Base-by-base conservation (phyloP, 129 eudicot species). In the Scalesia atractyloides region DNA sequence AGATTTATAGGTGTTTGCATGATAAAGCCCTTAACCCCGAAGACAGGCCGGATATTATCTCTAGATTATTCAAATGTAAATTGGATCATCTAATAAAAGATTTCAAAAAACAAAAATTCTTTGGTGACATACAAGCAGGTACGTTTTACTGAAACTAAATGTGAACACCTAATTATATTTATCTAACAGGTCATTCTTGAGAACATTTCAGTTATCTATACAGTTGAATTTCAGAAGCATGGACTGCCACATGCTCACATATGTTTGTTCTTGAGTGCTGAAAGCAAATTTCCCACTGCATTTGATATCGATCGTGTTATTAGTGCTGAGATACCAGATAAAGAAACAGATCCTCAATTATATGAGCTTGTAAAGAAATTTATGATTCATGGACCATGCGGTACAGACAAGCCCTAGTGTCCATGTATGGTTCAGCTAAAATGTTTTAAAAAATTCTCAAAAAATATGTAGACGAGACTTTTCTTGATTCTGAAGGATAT, bases 341-440 rank as follows among this genome's bases (percentile, higher is more conserved):
- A 30, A 36, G 16, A 70, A 4, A 50, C 8, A 11, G 64, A 60
- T 18, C 12, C 30, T 2, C 22, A 26, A 13, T 44, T 15, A 9
- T 41, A 62, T 71, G n/a, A 49, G 0, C 47, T 36, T 5, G 60
- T 78, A 1, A 1, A 11, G 1, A 5, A 72, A 0, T 64, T 61
- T 17, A 78, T 78, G 78, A 37, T 71, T n/a, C 78, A 78, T 9
- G 73, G 73, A 0, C 82, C 68, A n/a, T 78, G 78, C 33, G 78
- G 82, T 0, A 24, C 3, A 4, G n/a, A 66, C 10, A 66, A 66
- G 12, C 34, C 54, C 1, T 9, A 3, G 0, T 66, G 12, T 19
- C 39, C 37, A 41, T 66, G 54, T 12, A 66, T 78, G 77, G 22
- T 15, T 33, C 9, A 37, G 0, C 26, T 15, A 0, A 69, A 5